phyloP scores from a whole-genome alignment of 371 early-diverging fungal genomes.

The Rhizopus delemar region DNA sequence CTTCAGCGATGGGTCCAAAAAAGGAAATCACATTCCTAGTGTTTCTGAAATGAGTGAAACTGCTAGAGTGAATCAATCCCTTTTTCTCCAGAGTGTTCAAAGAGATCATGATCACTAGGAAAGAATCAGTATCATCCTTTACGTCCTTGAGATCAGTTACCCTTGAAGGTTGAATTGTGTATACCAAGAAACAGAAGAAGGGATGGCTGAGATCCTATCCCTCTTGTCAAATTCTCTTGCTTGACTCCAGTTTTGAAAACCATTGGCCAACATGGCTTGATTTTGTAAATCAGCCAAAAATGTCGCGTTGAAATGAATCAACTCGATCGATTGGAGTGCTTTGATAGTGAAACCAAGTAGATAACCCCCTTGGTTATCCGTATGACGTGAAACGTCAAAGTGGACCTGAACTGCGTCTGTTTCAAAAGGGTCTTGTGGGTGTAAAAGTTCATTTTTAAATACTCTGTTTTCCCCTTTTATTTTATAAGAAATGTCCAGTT shows the following conservation, averaged over 20 bases:
- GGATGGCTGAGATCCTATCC: conserved; percentile 41
- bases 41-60: conserved; percentile 58
- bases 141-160: conserved; percentile 18
- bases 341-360: conserved; percentile 22
- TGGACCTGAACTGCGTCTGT: conserved; percentile 23
- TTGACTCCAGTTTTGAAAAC: conserved; percentile 64
- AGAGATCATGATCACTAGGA: conserved; percentile 56
- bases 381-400: conserved; percentile 13
- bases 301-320: conserved; percentile 34
- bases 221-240: conserved; percentile 36
- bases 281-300: conserved; percentile 33
- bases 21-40: conserved; percentile 39
- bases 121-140: conserved; percentile 19
- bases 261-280: conserved; percentile 55
- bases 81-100: conserved; percentile 51
- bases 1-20: conserved; percentile 57
- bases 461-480: conserved; percentile 12
- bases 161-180: conserved; percentile 53
- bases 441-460: conserved; percentile 22
- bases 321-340: conserved; percentile 28
- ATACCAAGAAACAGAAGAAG: conserved; percentile 37
- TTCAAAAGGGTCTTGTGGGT: conserved; percentile 19
- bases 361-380: conserved; percentile 25
- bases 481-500: conserved; percentile 28
- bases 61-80: conserved; percentile 57